Percentiles rank a stretch among this genome's conserved stretches.
Conservation (phyloP, 805 yeast genomes). For the Sugiyamaella boreocaroliniensis region DNA sequence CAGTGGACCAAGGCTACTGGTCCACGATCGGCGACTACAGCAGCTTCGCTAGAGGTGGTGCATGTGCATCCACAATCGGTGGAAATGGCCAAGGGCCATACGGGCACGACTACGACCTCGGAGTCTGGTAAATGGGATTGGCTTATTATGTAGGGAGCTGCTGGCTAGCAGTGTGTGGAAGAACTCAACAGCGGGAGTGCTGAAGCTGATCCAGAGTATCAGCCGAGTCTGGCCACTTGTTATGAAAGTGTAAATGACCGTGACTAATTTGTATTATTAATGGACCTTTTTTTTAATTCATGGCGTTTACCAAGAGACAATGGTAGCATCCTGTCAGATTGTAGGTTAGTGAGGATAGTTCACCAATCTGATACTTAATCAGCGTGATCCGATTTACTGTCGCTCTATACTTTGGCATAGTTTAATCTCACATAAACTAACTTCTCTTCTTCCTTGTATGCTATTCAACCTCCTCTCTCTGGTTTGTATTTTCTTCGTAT, state of each 20-base stretch:
- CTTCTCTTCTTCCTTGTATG: too few species aligned
- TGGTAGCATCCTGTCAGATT: too few species aligned
- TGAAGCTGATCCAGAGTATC: background rate
- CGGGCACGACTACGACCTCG: background rate
- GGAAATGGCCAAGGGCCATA: background rate
- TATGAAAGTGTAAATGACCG: background rate
- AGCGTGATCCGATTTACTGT: too few species aligned
- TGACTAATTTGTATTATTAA: background rate
- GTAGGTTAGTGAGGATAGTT: too few species aligned
- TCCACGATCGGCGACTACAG: background rate
- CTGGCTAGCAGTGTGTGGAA: background rate
- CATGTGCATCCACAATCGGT: background rate
- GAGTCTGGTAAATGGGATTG: constrained; percentile 25
- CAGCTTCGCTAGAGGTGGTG: constrained; percentile 8
- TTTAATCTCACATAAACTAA: too few species aligned
- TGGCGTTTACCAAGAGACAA: background rate
- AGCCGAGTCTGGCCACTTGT: background rate
- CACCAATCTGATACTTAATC: too few species aligned
- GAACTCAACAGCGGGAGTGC: background rate
- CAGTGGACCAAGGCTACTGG: background rate
- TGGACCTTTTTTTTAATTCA: background rate
- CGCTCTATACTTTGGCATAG: too few species aligned
- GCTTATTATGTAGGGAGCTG: constrained; percentile 15
- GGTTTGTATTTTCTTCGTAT: too few species aligned
- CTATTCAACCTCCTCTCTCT: too few species aligned